A percentile compares a stretch with the other conserved stretches of the same genome.
Evolutionary conservation across 1,284 basidiomycete genomes (phyloP).

Genomic region (Thelephora terrestris): DNA sequence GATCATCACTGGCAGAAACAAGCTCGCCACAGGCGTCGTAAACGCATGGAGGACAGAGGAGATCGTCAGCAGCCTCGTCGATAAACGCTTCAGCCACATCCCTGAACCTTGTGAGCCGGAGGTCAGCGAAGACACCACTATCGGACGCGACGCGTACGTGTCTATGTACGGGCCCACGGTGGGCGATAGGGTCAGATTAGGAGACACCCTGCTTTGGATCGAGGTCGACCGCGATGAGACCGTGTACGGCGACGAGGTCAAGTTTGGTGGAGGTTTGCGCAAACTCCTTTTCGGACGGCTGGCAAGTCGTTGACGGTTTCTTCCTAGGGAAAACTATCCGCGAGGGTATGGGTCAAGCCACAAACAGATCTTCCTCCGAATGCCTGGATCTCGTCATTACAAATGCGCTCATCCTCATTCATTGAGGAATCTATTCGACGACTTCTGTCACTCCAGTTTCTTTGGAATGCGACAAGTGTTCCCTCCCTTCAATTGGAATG

Average conservation of each 20-base stretch:
- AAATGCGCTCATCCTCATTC: slow-evolving; percentile 91
- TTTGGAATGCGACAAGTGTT: too few species aligned
- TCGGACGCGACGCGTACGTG: slow-evolving; percentile 65
- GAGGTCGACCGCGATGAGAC: slow-evolving; percentile 88
- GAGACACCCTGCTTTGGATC: slow-evolving; percentile 88
- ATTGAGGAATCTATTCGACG: slow-evolving; percentile 92
- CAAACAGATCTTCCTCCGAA: slow-evolving; percentile 56
- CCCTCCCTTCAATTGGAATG: too few species aligned
- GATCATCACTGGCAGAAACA: slow-evolving; percentile 75
- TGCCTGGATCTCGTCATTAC: slow-evolving; percentile 90
- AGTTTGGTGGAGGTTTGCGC: slow-evolving; percentile 84
- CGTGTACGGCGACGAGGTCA: slow-evolving; percentile 89
- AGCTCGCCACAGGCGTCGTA: slow-evolving; percentile 52
- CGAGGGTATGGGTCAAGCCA: slow-evolving; percentile 96
- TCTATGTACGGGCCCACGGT: slow-evolving; percentile 93
- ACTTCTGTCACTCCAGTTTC: too few species aligned
- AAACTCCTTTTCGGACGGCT: slow-evolving; percentile 1
- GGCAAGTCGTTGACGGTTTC: not conserved
- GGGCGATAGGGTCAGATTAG: slow-evolving; percentile 84
- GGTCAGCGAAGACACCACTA: slow-evolving; percentile 37
- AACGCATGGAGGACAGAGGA: slow-evolving; percentile 34
- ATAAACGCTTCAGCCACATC: slow-evolving; percentile 52
- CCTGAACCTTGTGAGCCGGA: slow-evolving; percentile 48
- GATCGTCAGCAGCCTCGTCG: slow-evolving; percentile 33
- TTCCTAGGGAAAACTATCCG: slow-evolving; percentile 78